phyloP scores from a whole-genome alignment of 805 yeast species.

The Ogataea methylovora region DNA sequence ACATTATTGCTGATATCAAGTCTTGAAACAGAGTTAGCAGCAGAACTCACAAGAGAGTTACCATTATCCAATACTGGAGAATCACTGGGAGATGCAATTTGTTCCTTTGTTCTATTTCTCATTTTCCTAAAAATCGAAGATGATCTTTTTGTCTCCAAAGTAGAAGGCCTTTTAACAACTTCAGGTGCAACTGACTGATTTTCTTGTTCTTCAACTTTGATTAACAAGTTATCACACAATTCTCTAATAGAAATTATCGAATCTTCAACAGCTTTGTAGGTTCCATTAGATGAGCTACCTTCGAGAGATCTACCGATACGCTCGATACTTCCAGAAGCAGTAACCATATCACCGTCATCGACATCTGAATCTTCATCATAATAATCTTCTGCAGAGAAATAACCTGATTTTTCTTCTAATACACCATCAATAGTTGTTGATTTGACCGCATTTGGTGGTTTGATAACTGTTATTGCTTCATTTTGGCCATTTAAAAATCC shows the following conservation, averaged over 20 bases:
- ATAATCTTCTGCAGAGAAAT: conserved; percentile 1
- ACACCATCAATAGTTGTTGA: not conserved
- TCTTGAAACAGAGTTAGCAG: not conserved
- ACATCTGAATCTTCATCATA: conserved; percentile 11
- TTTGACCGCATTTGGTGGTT: no score
- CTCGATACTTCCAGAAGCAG: not conserved
- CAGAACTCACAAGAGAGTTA: no score
- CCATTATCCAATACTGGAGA: not conserved
- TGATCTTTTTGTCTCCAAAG: conserved; percentile 7
- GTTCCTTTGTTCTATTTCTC: conserved; percentile 7
- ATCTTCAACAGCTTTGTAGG: conserved; percentile 10
- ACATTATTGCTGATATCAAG: not conserved
- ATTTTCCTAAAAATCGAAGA: conserved; percentile 17
- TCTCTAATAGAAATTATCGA: conserved; percentile 10
- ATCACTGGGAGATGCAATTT: not conserved
- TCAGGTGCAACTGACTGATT: no score
- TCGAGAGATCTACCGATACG: conserved; percentile 9
- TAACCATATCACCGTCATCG: conserved; percentile 8
- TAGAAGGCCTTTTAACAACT: no score
- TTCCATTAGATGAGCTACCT: conserved; percentile 5
- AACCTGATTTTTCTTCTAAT: not conserved
- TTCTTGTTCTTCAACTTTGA: no score
- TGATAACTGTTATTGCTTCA: no score
- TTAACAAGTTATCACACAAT: conserved; percentile 6
- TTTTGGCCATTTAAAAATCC: conserved; percentile 5